Base-by-base conservation (phyloP, 768 basidiomycete species). In the Nidularia pulvinata region DNA sequence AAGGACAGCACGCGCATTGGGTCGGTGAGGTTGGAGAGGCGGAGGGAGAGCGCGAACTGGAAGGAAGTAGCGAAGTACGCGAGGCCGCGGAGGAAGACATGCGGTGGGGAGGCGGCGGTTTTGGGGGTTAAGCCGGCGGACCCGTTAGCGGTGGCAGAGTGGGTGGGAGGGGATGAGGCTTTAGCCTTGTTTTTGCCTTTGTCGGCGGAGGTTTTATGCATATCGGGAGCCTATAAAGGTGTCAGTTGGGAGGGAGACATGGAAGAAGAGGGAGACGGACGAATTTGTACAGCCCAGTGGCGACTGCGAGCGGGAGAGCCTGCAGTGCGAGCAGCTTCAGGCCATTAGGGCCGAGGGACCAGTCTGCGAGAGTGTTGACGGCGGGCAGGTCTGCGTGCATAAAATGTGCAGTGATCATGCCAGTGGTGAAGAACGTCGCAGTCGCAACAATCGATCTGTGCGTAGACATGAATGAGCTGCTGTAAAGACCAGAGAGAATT, bases 371-470 rank as follows among this genome's bases (percentile, higher is more conserved):
- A 7, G 55, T 64, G 7, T 57, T 56, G 4, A 30, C 25, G 33
- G 69, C 57, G 44, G 72, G 69, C 14, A 75, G 59, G 39, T 69
- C 60, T 36, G 57, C 50, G 54, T 81, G 77, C 7, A 76, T 36
- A 22, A 78, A 1, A 51, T 69, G 70, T 6, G 77, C 67, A 6
- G 82, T 80, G n/a, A 76, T 53, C 7, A 73, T 72, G 7, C 74
- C 84, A 4, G 80, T 77, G 34, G 68, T 53, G 58, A 79, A 79
- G 64, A 87, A 86, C 7, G 75, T 76, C 16, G 69, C 69, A 5
- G 83, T 84, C 13, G 85, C 83, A 4, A 65, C 75, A 36, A 84
- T 67, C 2, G 85, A 86, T 25, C 83, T 84, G 39, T 48, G 48
- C 46, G 22, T 35, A 46, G 54, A 34, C 32, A n/a, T 46, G 50